Evolutionary conservation across 2,329 filamentous ascomycete species (phyloP), one percentile per base, ranked within the genome.

Genomic region (Clonostachys rhizophaga): DNA sequence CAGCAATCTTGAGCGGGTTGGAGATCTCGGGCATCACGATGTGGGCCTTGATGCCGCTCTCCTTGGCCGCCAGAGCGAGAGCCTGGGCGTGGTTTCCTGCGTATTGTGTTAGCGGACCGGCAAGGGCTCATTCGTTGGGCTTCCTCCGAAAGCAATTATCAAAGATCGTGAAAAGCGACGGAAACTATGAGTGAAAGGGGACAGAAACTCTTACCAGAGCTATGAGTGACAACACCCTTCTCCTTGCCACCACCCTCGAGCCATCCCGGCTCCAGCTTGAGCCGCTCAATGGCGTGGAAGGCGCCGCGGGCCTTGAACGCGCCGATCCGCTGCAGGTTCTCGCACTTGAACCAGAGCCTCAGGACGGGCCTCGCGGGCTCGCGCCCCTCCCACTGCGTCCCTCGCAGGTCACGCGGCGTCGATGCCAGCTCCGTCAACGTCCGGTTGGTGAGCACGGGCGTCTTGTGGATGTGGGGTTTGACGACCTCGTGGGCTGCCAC

Each of bases 81-180:
- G 94, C 92, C 73, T 96, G 91, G 0, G 92, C 92, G 63, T 97
- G 94, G 69, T 97, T 97, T 50, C 92, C 91, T 92, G 52, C 37
- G n/a, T 36, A 18, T 14, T 18, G 9, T 13, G n/a, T 39, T 47
- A 39, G 30, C 45, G 41, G 41, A 43, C 37, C 40, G 42, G 36
- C 24, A 13, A 36, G 13, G 39, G 37, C 35, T 13, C 33, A 14
- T 17, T 6, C 13, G 3, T 35, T 2, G n/a, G 34, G 13, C 42
- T 16, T 39, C 8, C n/a, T 16, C 16, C 13, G 2, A 6, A 3
- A 42, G 40, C n/a, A 14, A 14, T 16, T 16, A 16, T 14, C 13
- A 16, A 16, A 44, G 10, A 16, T 16, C 16, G 16, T 16, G 16
- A 14, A 10, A 16, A 5, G 5, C 18, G 18, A 18, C 18, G 18